Conservation (phyloP, 306 rosid species). For the Begonia fuchsioides region DNA sequence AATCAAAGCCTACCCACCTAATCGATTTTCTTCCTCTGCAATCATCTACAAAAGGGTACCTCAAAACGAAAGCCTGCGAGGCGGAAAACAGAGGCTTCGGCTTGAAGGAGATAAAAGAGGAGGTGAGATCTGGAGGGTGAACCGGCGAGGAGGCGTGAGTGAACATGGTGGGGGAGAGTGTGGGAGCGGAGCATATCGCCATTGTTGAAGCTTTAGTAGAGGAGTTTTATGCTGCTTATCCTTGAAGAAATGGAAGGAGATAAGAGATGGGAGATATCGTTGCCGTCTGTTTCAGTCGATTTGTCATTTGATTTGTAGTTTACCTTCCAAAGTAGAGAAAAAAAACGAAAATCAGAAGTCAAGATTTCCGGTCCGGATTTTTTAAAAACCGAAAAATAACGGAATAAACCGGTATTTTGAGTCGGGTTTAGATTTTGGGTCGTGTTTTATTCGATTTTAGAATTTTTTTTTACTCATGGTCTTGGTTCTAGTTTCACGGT, state of each 20-base stretch:
- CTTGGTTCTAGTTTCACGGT: too few species aligned
- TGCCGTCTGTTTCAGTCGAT: background rate
- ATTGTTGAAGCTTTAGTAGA: slow-evolving; percentile 14
- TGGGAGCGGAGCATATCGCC: slow-evolving; percentile 34
- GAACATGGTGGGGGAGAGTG: slow-evolving; percentile 46
- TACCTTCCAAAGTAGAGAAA: too few species aligned
- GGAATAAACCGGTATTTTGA: too few species aligned
- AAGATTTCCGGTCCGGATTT: too few species aligned
- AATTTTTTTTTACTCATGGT: too few species aligned
- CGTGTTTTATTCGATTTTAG: too few species aligned
- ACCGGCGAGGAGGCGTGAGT: slow-evolving; percentile 28
- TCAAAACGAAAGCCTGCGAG: slow-evolving; percentile 16
- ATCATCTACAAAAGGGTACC: slow-evolving; percentile 18
- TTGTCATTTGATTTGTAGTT: too few species aligned
- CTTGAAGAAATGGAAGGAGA: slow-evolving; percentile 6
- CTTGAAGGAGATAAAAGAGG: slow-evolving; percentile 37
- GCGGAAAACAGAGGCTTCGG: slow-evolving; percentile 25
- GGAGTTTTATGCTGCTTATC: background rate
- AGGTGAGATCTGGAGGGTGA: slow-evolving; percentile 33
- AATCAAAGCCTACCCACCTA: slow-evolving; percentile 16
- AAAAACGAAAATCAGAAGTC: too few species aligned
- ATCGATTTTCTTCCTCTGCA: slow-evolving; percentile 11
- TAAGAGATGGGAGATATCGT: slow-evolving; percentile 1
- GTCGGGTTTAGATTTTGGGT: too few species aligned
- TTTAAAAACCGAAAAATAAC: too few species aligned